Conservation (phyloP, 345 rosid genomes). For the Camelina sativa region DNA sequence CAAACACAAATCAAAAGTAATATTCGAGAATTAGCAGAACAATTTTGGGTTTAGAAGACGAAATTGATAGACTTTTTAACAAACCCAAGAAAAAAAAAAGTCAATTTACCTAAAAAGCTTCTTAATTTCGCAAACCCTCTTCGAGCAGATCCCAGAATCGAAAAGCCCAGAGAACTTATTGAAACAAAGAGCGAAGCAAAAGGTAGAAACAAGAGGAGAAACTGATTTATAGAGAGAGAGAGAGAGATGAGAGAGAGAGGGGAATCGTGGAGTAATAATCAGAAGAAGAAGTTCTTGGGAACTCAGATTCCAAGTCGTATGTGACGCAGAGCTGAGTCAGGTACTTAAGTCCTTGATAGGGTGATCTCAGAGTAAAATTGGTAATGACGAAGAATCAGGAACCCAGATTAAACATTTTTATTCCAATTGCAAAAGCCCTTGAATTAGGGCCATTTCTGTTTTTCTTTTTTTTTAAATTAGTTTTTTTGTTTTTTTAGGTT, state of each 20-base stretch:
- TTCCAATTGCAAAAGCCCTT: no score
- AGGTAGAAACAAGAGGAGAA: background rate
- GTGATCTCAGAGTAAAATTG: no score
- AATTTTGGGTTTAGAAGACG: slow-evolving; percentile 1
- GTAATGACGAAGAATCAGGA: background rate
- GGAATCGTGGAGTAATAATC: slow-evolving; percentile 6
- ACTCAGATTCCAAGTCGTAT: slow-evolving; percentile 30
- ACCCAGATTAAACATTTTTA: background rate
- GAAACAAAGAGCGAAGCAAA: slow-evolving; percentile 11
- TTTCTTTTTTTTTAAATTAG: no score
- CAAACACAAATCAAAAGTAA: slow-evolving; percentile 10
- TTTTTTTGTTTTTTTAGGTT: no score
- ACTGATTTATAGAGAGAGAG: slow-evolving; percentile 18
- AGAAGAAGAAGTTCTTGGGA: background rate
- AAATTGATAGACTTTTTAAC: background rate
- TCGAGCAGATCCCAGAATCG: slow-evolving; percentile 37
- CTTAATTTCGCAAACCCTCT: background rate
- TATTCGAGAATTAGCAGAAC: background rate
- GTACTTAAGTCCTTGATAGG: no score
- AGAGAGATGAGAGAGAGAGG: background rate
- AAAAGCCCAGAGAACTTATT: background rate
- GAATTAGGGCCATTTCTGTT: background rate
- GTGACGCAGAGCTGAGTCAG: slow-evolving; percentile 24
- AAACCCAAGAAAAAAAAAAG: background rate
- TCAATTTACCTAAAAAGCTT: slow-evolving; percentile 16